A percentile compares a stretch with the other conserved stretches of the same genome.
These are phyloP conservation scores for Botryotinia narcissicola DNA, from an alignment of 2,329 filamentous ascomycete genomes.

Conservation along the genomic window DNA sequence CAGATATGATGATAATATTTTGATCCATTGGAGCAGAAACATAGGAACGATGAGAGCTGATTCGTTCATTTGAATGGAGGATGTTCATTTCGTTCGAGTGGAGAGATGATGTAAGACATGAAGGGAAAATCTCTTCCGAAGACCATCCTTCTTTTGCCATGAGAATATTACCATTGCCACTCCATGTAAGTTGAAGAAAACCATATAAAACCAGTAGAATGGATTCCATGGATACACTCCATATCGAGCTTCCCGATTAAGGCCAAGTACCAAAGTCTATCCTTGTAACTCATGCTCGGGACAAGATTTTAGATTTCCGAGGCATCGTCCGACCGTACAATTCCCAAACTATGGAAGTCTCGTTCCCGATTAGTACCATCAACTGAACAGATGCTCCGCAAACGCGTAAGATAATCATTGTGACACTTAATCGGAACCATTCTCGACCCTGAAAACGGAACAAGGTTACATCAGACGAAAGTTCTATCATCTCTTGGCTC, in stretches of 20 bases:
- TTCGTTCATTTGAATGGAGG: not conserved
- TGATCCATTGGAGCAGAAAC: not conserved
- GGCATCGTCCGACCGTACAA: not conserved
- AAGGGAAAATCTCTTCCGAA: not conserved
- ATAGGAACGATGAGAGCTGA: not conserved
- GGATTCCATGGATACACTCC: not conserved
- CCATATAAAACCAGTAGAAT: not conserved
- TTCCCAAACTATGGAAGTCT: not conserved
- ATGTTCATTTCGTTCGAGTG: not conserved
- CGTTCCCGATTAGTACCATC: not conserved
- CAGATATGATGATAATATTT: not conserved
- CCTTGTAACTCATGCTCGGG: not conserved
- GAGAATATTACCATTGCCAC: not conserved
- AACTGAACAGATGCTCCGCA: not conserved
- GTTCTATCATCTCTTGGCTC: not conserved
- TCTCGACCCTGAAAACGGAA: not conserved
- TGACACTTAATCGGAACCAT: not conserved
- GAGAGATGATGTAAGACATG: not conserved
- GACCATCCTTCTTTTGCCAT: not conserved
- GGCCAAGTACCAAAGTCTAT: not conserved
- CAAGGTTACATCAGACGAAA: not conserved
- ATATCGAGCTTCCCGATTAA: too few species aligned
- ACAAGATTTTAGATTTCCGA: too few species aligned
- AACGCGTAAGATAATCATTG: not conserved
- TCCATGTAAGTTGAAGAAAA: not conserved